Evolutionary conservation across 164 flowering plant genomes (phyloP).

Genomic region (Umbellularia californica): DNA sequence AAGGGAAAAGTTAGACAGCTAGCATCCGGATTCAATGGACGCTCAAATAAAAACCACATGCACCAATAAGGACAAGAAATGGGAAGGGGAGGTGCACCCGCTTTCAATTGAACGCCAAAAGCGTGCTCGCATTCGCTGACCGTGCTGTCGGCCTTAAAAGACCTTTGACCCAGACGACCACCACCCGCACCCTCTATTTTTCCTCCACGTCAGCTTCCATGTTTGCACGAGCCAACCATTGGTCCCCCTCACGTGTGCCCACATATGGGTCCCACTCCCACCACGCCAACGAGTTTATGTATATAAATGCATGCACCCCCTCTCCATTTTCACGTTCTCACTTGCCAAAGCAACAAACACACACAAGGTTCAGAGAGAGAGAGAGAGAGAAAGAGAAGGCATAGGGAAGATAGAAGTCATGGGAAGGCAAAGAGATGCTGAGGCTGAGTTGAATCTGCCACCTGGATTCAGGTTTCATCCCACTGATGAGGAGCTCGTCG

Average conservation of each 20-base stretch:
- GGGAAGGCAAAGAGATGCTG: slow-evolving; percentile 22
- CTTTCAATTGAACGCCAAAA: background rate
- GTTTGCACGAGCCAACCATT: background rate
- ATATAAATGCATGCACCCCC: background rate
- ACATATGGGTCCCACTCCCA: background rate
- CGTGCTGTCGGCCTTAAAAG: background rate
- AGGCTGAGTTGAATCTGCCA: slow-evolving; percentile 26
- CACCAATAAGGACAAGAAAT: background rate
- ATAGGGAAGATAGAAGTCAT: background rate
- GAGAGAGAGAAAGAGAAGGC: background rate
- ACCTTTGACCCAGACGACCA: background rate
- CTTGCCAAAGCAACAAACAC: background rate
- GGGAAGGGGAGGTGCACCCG: background rate
- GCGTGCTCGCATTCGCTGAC: background rate
- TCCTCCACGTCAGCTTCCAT: background rate
- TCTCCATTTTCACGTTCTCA: background rate
- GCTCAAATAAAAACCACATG: too few relatives aligned
- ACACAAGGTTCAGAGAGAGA: too few relatives aligned
- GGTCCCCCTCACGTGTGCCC: background rate
- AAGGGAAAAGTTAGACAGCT: too few relatives aligned
- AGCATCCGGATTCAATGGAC: too few relatives aligned
- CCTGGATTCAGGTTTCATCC: slow-evolving; percentile 35
- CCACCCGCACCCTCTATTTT: too few relatives aligned
- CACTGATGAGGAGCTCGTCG: slow-evolving; percentile 31
- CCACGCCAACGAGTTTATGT: background rate